phyloP scores from a whole-genome alignment of 2,329 filamentous ascomycete species.

The Ophiostoma pallidulum region DNA sequence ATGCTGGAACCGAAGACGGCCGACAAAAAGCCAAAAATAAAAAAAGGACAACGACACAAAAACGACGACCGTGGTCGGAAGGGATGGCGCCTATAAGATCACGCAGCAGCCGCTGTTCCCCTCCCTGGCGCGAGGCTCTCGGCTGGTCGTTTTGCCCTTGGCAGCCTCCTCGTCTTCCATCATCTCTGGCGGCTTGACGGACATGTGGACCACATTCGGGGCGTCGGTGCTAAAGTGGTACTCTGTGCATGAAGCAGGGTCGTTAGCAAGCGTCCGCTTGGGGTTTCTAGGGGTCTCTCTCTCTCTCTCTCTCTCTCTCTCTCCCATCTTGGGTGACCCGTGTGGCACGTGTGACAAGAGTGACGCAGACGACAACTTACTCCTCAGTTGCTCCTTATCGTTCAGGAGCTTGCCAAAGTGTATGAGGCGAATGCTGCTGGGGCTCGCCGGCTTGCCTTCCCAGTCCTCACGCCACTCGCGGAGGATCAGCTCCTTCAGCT shows the following conservation, averaged over 20 bases:
- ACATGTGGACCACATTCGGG: conserved; percentile 91
- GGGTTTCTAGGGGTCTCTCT: too few species aligned
- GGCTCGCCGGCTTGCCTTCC: conserved; percentile 77
- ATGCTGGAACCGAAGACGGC: background rate
- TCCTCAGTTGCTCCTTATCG: conserved; percentile 75
- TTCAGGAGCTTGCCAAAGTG: conserved; percentile 85
- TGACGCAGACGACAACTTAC: too few species aligned
- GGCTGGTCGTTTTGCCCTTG: conserved; percentile 44
- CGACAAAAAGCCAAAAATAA: background rate
- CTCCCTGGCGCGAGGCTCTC: conserved; percentile 31
- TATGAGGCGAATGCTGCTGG: conserved; percentile 82
- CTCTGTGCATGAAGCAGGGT: conserved; percentile 47
- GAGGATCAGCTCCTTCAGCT: conserved; percentile 86
- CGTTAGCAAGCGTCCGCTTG: too few species aligned
- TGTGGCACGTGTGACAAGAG: too few species aligned
- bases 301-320: too few species aligned
- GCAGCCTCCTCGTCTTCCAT: conserved; percentile 72
- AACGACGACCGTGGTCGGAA: background rate
- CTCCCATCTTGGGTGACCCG: too few species aligned
- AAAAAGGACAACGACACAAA: background rate
- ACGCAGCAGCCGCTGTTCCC: conserved; percentile 40
- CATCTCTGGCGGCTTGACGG: conserved; percentile 75
- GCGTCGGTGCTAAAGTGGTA: conserved; percentile 66
- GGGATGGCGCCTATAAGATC: conserved; percentile 33
- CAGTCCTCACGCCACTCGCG: conserved; percentile 89